Evolutionary conservation across 2,329 filamentous ascomycete genomes (phyloP).

Genomic region (Penicillium crustosum): DNA sequence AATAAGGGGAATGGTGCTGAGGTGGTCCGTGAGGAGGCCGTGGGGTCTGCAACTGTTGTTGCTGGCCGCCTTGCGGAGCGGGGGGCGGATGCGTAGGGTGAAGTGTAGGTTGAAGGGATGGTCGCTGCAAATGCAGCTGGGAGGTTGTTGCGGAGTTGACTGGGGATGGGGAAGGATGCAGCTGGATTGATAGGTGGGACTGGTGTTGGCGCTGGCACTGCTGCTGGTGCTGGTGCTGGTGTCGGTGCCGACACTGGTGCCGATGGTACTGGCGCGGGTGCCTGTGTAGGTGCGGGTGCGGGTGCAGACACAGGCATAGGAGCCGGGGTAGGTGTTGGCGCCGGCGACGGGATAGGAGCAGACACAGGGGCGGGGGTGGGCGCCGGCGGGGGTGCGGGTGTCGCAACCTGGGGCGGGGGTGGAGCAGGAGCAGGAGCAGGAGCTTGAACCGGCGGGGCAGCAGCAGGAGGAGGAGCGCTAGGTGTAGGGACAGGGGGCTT

Average conservation of each 20-base stretch:
- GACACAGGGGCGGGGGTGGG: slow-evolving; percentile 21
- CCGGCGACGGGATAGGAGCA: slow-evolving; percentile 18
- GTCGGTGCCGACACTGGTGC: slow-evolving; percentile 12
- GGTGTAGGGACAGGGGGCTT: slow-evolving; percentile 20
- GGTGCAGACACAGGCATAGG: slow-evolving; percentile 10
- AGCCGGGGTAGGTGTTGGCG: slow-evolving; percentile 9
- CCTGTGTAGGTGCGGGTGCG: slow-evolving; percentile 6
- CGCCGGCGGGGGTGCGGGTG: slow-evolving; percentile 15
- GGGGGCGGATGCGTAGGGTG: slow-evolving; percentile 44
- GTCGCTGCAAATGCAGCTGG: slow-evolving; percentile 41
- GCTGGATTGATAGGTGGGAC: slow-evolving; percentile 22
- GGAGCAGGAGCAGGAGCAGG: slow-evolving; percentile 20
- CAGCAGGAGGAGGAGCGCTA: slow-evolving; percentile 6
- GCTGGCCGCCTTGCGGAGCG: slow-evolving; percentile 34
- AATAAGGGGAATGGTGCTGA: slow-evolving; percentile 28
- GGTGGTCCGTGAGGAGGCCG: slow-evolving; percentile 22
- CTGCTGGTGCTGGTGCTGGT: slow-evolving; percentile 18
- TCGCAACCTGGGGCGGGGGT: slow-evolving; percentile 16
- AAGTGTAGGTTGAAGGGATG: slow-evolving; percentile 40
- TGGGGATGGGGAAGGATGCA: slow-evolving; percentile 37
- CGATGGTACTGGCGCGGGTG: slow-evolving; percentile 17
- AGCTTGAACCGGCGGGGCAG: slow-evolving; percentile 9
- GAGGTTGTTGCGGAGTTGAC: slow-evolving; percentile 40
- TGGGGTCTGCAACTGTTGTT: slow-evolving; percentile 31
- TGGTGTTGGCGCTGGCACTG: slow-evolving; percentile 15